phyloP scores from a whole-genome alignment of 2,329 filamentous ascomycete species.

The Simplicillium sp. region DNA sequence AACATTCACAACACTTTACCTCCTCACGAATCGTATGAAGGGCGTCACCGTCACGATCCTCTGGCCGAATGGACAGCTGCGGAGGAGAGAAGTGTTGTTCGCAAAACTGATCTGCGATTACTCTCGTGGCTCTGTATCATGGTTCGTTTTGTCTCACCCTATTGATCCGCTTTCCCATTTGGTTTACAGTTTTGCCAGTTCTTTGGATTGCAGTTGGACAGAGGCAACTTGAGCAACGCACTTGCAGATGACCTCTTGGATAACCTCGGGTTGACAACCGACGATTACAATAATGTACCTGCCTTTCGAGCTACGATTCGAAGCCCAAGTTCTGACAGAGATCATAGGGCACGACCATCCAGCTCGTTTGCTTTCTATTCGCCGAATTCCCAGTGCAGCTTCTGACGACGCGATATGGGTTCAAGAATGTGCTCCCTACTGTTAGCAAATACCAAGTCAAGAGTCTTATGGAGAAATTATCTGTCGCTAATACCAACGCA shows the following conservation, averaged over 20 bases:
- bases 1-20: conserved; percentile 21
- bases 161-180: conserved; percentile 16
- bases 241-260: conserved; percentile 51
- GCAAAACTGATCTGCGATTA: conserved; percentile 38
- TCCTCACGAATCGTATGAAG: conserved; percentile 26
- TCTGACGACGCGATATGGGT: too few species aligned
- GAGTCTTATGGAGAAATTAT: conserved; percentile 45
- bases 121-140: conserved; percentile 33
- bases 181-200: conserved; percentile 25
- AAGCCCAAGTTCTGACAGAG: neutral
- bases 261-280: conserved; percentile 36
- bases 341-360: conserved; percentile 39
- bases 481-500: too few species aligned
- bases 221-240: conserved; percentile 54
- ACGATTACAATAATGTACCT: conserved; percentile 44
- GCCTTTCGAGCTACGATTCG: conserved; percentile 5
- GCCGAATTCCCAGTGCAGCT: conserved; percentile 51
- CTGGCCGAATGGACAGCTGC: conserved; percentile 38
- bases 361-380: conserved; percentile 41
- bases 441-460: too few species aligned
- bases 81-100: conserved; percentile 46
- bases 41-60: conserved; percentile 30
- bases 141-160: conserved; percentile 12
- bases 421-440: too few species aligned
- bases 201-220: conserved; percentile 54